These are phyloP conservation scores for Larix sibirica DNA, from an alignment of 83 land plant genomes.

Conservation along the genomic window DNA sequence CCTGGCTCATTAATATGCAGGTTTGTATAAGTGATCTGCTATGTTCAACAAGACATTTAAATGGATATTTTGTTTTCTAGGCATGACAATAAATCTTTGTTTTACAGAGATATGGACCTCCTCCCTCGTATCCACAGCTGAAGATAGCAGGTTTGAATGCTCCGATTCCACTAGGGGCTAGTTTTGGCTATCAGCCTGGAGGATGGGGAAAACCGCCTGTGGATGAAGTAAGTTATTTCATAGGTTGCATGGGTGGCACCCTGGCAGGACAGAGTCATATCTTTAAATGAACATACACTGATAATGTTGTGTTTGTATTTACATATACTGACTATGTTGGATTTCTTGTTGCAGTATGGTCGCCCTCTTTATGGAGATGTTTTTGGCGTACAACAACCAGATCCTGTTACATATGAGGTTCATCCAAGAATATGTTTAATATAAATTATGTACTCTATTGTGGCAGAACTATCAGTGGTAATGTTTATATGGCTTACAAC, in stretches of 20 bases:
- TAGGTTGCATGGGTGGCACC: neutral
- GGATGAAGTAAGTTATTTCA: conserved; percentile 73
- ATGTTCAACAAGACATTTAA: neutral
- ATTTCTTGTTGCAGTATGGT: conserved; percentile 63
- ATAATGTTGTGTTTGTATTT: neutral
- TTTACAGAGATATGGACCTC: conserved; percentile 95
- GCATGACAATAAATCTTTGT: neutral
- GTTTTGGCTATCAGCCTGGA: conserved; percentile 98
- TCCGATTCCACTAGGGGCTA: conserved; percentile 97
- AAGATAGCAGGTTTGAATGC: conserved; percentile 98
- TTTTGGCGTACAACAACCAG: conserved; percentile 84
- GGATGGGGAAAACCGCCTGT: conserved; percentile 99
- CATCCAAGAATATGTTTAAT: neutral
- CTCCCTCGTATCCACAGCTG: conserved; percentile 96
- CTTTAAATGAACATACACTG: neutral
- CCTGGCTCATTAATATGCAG: conserved; percentile 99
- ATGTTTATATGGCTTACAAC: neutral
- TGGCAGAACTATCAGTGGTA: neutral
- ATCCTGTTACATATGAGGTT: conserved; percentile 84
- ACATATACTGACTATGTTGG: neutral
- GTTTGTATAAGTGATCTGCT: conserved; percentile 28
- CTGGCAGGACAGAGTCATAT: neutral
- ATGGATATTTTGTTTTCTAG: neutral
- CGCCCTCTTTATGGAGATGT: conserved; percentile 98
- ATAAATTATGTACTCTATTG: neutral